Percentiles rank a stretch among this genome's conserved stretches.
phyloP scores from a whole-genome alignment of 106 monocot genomes.

The Chionographis japonica region DNA sequence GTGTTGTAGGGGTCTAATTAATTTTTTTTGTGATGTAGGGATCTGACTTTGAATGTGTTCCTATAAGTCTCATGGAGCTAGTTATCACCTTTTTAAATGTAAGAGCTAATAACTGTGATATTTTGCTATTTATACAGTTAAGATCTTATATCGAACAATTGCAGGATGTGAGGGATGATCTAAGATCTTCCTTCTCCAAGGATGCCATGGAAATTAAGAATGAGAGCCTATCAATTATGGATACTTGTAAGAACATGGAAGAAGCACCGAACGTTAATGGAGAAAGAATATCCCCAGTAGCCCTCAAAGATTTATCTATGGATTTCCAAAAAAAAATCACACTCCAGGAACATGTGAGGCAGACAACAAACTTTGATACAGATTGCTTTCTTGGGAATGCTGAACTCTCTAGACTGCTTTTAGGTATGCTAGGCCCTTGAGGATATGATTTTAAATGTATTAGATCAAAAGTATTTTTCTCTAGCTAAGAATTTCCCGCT shows the following conservation, averaged over 20 bases:
- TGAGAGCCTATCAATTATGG: slow-evolving; percentile 34
- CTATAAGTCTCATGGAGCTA: slow-evolving; percentile 74
- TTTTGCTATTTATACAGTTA: slow-evolving; percentile 9
- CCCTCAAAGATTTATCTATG: slow-evolving; percentile 18
- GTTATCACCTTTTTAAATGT: slow-evolving; percentile 82
- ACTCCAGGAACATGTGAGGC: slow-evolving; percentile 26
- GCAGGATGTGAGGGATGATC: slow-evolving; percentile 87
- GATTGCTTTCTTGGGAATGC: not conserved
- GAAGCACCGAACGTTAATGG: slow-evolving; percentile 5
- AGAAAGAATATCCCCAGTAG: not conserved
- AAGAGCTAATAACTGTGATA: slow-evolving; percentile 14
- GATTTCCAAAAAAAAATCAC: slow-evolving; percentile 93
- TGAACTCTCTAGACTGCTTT: slow-evolving; percentile 26
- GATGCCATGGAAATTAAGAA: slow-evolving; percentile 57
- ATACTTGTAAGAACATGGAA: slow-evolving; percentile 7
- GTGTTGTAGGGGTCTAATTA: too few species aligned
- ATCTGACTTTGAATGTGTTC: slow-evolving; percentile 86
- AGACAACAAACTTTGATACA: not conserved
- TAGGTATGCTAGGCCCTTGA: slow-evolving; percentile 27
- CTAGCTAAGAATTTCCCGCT: not conserved
- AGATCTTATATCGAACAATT: slow-evolving; percentile 13
- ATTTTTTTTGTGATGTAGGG: slow-evolving; percentile 33
- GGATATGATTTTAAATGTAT: not conserved
- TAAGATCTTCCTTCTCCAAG: slow-evolving; percentile 66
- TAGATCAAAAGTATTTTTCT: not conserved